Percentiles rank a stretch among this genome's conserved stretches.
These are phyloP conservation scores for Triglochin maritima DNA, from an alignment of 106 monocot species.

Conservation along the genomic window DNA sequence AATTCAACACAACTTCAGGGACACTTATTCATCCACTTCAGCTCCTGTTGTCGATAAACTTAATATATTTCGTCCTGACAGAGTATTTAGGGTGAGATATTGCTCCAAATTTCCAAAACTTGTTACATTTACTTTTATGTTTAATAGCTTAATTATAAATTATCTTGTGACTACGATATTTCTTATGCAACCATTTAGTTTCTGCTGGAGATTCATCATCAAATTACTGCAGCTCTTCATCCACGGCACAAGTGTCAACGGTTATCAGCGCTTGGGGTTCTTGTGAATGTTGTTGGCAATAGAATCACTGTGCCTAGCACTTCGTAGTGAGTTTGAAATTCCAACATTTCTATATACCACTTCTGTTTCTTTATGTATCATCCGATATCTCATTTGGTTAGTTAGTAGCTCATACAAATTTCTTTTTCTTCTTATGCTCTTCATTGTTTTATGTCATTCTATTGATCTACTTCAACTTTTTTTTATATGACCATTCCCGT, in stretches of 20 bases:
- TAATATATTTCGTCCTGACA: conserved; percentile 82
- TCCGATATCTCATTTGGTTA: no score
- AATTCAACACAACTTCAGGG: conserved; percentile 23
- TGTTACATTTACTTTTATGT: no score
- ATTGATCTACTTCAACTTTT: not conserved
- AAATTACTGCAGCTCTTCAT: conserved; percentile 55
- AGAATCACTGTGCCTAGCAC: conserved; percentile 61
- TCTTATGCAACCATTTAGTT: conserved; percentile 28
- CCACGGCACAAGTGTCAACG: conserved; percentile 58
- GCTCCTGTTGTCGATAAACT: conserved; percentile 60
- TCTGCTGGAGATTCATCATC: conserved; percentile 70
- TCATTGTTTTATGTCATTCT: not conserved
- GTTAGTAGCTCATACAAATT: not conserved
- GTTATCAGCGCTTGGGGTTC: conserved; percentile 59
- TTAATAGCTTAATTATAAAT: not conserved
- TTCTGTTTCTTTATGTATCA: not conserved
- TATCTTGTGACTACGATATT: not conserved
- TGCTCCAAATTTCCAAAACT: not conserved
- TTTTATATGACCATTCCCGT: no score
- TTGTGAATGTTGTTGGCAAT: conserved; percentile 57
- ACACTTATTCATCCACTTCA: conserved; percentile 11
- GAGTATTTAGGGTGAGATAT: conserved; percentile 64
- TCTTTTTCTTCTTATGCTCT: not conserved
- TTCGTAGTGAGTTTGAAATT: conserved; percentile 42
- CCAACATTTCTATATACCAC: not conserved